Conservation (phyloP, 768 basidiomycete genomes). For the Russula dissimulans region DNA sequence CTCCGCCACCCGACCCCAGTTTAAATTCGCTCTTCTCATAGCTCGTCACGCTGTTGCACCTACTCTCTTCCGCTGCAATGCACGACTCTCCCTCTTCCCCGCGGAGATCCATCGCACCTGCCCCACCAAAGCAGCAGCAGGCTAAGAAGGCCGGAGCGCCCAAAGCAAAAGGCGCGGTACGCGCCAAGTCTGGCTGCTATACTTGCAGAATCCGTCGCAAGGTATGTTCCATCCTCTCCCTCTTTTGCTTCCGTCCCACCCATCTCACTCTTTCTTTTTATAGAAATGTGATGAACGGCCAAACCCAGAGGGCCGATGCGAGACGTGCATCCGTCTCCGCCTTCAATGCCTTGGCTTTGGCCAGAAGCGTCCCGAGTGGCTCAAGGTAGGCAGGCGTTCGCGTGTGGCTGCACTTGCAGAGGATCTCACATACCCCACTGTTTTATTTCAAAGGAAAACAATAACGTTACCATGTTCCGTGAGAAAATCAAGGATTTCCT, state of each 20-base stretch:
- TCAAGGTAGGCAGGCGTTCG: constrained; percentile 47
- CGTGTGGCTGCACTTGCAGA: background rate
- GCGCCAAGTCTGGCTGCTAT: constrained; percentile 85
- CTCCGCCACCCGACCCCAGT: constrained; percentile 12
- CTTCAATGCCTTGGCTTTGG: constrained; percentile 85
- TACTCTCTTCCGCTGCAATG: constrained; percentile 22
- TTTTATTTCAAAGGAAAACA: constrained; percentile 43
- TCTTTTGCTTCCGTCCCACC: constrained; percentile 11
- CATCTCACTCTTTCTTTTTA: constrained; percentile 5
- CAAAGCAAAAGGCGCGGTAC: constrained; percentile 72
- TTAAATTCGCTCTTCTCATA: constrained; percentile 7
- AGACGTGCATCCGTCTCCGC: constrained; percentile 68
- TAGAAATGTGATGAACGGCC: constrained; percentile 82
- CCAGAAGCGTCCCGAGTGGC: constrained; percentile 77
- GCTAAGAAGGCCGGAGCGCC: constrained; percentile 42
- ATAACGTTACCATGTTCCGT: constrained; percentile 56
- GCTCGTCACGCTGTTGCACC: constrained; percentile 19
- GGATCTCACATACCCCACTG: background rate
- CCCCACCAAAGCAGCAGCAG: constrained; percentile 29
- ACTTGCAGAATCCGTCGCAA: constrained; percentile 82
- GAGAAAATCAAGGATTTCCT: constrained; percentile 75
- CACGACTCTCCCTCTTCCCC: constrained; percentile 29
- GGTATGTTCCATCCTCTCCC: constrained; percentile 34
- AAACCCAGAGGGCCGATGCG: constrained; percentile 51
- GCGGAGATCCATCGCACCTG: constrained; percentile 25